Evolutionary conservation across 257 asterid genomes (phyloP).

Genomic region (Thymus quinquecostatus): DNA sequence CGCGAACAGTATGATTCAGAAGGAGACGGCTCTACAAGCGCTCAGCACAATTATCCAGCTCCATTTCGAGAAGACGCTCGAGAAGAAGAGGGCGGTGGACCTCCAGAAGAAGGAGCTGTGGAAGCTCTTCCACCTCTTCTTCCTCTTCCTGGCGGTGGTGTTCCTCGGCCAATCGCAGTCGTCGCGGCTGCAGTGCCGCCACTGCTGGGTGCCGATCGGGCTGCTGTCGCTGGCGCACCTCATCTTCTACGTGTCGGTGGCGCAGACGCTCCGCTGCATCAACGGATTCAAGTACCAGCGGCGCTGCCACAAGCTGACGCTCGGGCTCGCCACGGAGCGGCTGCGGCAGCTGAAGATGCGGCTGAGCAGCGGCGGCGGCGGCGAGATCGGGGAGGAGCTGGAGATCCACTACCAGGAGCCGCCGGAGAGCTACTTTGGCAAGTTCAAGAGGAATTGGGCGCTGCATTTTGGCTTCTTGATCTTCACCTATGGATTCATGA

Average conservation of each 20-base stretch:
- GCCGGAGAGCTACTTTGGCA: conserved; percentile 87
- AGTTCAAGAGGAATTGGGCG: conserved; percentile 96
- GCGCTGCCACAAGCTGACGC: conserved; percentile 92
- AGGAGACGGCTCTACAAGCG: conserved; percentile 87
- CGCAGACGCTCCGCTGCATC: conserved; percentile 90
- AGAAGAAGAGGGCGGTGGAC: conserved; percentile 81
- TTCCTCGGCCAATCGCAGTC: conserved; percentile 64
- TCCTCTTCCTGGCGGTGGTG: conserved; percentile 68
- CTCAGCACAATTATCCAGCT: conserved; percentile 92
- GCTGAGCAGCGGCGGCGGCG: conserved; percentile 42
- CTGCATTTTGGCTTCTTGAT: conserved; percentile 86
- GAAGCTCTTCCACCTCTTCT: conserved; percentile 85
- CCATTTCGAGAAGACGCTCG: conserved; percentile 95
- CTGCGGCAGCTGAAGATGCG: conserved; percentile 67
- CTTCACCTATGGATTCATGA: conserved; percentile 78
- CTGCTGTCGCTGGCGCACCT: conserved; percentile 78
- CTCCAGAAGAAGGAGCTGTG: conserved; percentile 86
- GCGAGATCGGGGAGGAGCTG: conserved; percentile 56
- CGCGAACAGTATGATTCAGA: conserved; percentile 44
- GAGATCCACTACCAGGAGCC: conserved; percentile 94
- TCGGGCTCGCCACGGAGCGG: conserved; percentile 85
- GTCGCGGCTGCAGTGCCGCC: conserved; percentile 72
- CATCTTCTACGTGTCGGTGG: conserved; percentile 85
- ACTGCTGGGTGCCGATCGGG: conserved; percentile 94
- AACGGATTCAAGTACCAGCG: conserved; percentile 96